phyloP scores from a whole-genome alignment of 345 rosid genomes.

The Camelina hispida region DNA sequence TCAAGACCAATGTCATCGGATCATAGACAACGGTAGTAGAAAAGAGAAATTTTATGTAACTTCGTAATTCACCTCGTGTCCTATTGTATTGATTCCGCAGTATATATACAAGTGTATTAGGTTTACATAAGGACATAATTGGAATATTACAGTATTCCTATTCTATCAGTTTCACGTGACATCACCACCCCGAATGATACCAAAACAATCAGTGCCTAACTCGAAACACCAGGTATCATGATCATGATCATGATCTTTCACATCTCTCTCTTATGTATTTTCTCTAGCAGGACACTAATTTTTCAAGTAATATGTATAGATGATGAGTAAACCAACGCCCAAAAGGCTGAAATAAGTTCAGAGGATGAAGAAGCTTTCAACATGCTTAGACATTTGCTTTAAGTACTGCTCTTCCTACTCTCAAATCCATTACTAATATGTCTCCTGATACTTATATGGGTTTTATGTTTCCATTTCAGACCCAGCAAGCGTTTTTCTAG shows the following conservation, averaged over 20 bases:
- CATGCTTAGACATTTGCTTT: constrained; percentile 64
- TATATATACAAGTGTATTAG: no score
- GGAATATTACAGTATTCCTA: no score
- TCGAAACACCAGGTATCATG: constrained; percentile 58
- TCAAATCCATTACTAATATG: background rate
- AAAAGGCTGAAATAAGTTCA: constrained; percentile 51
- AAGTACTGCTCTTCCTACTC: constrained; percentile 44
- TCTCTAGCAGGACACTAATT: constrained; percentile 11
- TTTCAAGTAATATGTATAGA: constrained; percentile 41
- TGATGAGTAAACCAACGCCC: constrained; percentile 50
- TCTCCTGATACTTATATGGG: background rate
- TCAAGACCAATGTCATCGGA: constrained; percentile 54
- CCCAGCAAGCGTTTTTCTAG: constrained; percentile 24
- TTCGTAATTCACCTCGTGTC: no score
- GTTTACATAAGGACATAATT: no score
- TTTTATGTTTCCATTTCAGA: constrained; percentile 23
- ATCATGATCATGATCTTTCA: background rate
- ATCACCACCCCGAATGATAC: constrained; percentile 43
- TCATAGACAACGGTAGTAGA: constrained; percentile 55
- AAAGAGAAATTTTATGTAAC: constrained; percentile 44
- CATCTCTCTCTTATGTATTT: background rate
- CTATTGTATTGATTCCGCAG: no score
- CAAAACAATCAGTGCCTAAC: constrained; percentile 51
- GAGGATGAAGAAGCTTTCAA: constrained; percentile 55
- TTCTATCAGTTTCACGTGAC: constrained; percentile 41